Base-by-base conservation (phyloP, 2,329 filamentous ascomycete genomes). In the Trichoderma endophyticum region DNA sequence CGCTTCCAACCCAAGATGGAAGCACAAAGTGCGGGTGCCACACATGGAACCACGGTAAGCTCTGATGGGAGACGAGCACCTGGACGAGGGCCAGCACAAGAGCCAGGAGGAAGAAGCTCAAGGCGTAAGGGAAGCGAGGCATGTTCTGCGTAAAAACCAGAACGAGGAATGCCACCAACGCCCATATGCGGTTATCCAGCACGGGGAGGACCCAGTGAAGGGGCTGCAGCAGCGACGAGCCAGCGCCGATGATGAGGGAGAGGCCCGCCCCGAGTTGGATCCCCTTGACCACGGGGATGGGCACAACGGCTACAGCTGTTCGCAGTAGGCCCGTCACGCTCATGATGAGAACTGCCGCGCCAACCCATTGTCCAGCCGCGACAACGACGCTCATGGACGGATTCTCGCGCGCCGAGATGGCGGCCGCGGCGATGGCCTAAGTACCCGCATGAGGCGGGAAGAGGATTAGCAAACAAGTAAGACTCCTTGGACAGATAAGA, bases 221-320 rank as follows among this genome's bases (percentile, higher is more conserved):
- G 3, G 89, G 89, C 21, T 86, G 84, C 14, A 96, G 85, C 72
- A 97, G 86, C 61, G 85, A 87, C 0, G 86, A 85, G 3, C 93
- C 94, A 8, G 94, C 93, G 14, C 93, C 92, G 71, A 97, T 87
- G 69, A 94, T 88, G 18, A 98, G 87, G 18, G 92, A 94, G 62
- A 98, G 84, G 1, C 95, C 95, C 5, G 95, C 95, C 48, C 95
- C 95, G 62, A 98, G 89, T 82, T 98, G 96, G 75, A 98, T 98
- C 34, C 95, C 95, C 79, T 97, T 97, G 68, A 98, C 91, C 0
- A 98, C 92, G 0, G 95, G 93, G 15, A 95, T 89, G 0, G 95
- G 95, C 9, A 97, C 92, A 15, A 90, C 85, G n/a, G 85, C 83
- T 9, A 92, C 91, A 66, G 93, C 90, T 86, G 90, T 92, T 71